These are phyloP conservation scores for Cordia subcordata DNA, from an alignment of 257 asterid species.

Conservation along the genomic window DNA sequence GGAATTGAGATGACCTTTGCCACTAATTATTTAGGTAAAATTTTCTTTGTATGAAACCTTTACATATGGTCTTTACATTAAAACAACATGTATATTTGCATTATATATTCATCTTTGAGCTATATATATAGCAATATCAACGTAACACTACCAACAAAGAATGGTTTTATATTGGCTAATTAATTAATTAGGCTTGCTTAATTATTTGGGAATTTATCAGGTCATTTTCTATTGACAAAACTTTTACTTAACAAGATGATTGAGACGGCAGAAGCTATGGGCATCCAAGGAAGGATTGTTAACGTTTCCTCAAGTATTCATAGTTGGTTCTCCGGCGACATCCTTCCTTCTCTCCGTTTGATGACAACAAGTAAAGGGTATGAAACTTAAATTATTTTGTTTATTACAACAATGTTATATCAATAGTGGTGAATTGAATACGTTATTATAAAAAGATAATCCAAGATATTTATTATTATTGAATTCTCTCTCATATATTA, in stretches of 20 bases:
- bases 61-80: no score
- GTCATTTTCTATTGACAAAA: constrained; percentile 81
- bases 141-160: neutral
- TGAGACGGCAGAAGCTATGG: constrained; percentile 47
- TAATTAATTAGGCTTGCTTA: no score
- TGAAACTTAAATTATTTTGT: neutral
- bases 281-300: constrained; percentile 83
- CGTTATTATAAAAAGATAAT: no score
- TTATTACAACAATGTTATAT: no score
- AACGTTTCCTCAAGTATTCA: constrained; percentile 88
- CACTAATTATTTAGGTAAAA: constrained; percentile 72
- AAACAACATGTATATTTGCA: no score
- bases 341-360: constrained; percentile 45
- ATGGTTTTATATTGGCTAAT: neutral
- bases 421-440: no score
- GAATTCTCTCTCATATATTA: no score
- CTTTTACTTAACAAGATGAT: constrained; percentile 62
- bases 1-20: constrained; percentile 97
- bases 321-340: constrained; percentile 86
- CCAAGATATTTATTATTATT: no score
- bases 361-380: constrained; percentile 73
- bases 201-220: constrained; percentile 22
- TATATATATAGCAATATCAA: neutral
- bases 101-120: neutral
- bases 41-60: no score